phyloP scores from a whole-genome alignment of 192 early-diverging fungal species.

The Piromyces sp. region DNA sequence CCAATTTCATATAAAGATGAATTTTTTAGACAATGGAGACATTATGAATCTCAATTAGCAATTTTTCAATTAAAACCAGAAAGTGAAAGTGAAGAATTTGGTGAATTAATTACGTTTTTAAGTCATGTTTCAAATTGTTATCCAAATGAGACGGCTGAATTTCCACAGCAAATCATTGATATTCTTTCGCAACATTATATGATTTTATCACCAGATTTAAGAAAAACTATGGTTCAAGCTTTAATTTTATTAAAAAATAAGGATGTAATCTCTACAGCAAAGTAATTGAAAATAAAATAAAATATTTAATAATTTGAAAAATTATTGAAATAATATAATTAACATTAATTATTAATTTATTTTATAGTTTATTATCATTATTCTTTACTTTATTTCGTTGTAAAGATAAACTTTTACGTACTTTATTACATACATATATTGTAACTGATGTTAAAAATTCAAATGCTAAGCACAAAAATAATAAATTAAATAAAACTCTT shows the following conservation, averaged over 20 bases:
- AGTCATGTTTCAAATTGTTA: constrained; percentile 71
- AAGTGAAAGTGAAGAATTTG: constrained; percentile 60
- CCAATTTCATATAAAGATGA: constrained; percentile 81
- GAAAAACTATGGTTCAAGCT: constrained; percentile 76
- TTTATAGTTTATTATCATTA: constrained; percentile 59
- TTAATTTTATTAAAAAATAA: constrained; percentile 77
- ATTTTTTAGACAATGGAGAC: constrained; percentile 81
- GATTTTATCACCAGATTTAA: constrained; percentile 62
- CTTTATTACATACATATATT: constrained; percentile 79
- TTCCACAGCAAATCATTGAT: constrained; percentile 69
- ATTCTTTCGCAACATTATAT: constrained; percentile 65
- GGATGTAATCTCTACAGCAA: constrained; percentile 37
- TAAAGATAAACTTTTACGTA: constrained; percentile 78
- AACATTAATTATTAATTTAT: no score
- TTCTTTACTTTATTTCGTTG: constrained; percentile 94
- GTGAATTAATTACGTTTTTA: constrained; percentile 78
- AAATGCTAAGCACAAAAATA: constrained; percentile 86
- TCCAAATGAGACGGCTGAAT: constrained; percentile 55
- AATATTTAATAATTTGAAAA: no score
- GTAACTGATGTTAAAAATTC: constrained; percentile 86
- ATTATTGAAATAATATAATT: no score
- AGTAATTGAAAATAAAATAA: constrained; percentile 13
- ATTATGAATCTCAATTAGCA: constrained; percentile 70
- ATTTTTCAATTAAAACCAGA: constrained; percentile 77
- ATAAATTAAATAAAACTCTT: constrained; percentile 91